Evolutionary conservation across 2,329 filamentous ascomycete species (phyloP).

Genomic region (Fusarium albosuccineum): DNA sequence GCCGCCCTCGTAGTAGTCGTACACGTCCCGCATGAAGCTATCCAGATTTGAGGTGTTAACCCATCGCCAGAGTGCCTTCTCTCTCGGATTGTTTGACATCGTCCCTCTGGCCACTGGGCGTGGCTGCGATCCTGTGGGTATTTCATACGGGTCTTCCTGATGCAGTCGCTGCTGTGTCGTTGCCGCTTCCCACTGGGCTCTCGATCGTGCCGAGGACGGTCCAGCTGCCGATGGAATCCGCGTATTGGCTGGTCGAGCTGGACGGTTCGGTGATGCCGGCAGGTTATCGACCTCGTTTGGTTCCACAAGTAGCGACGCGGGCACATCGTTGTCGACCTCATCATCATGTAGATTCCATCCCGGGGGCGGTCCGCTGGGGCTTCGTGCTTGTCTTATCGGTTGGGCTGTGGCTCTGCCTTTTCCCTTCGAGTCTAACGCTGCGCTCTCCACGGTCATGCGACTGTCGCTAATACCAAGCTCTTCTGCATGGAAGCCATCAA

Average conservation of each 20-base stretch:
- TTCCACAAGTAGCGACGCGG: slow-evolving; percentile 73
- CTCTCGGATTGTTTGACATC: slow-evolving; percentile 60
- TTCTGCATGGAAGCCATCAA: slow-evolving; percentile 64
- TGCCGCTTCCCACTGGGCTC: slow-evolving; percentile 67
- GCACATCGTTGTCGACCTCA: slow-evolving; percentile 71
- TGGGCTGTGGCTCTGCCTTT: slow-evolving; percentile 28
- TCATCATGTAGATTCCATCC: slow-evolving; percentile 58
- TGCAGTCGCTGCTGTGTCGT: slow-evolving; percentile 67
- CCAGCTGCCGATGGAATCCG: slow-evolving; percentile 48
- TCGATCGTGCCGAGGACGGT: slow-evolving; percentile 58
- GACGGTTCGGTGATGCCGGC: slow-evolving; percentile 34
- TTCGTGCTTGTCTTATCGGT: slow-evolving; percentile 27
- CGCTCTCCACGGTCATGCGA: slow-evolving; percentile 58
- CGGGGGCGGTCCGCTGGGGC: slow-evolving; percentile 26
- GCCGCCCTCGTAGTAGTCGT: slow-evolving; percentile 85
- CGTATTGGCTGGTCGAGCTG: slow-evolving; percentile 18
- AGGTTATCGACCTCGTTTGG: slow-evolving; percentile 51
- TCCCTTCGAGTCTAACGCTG: slow-evolving; percentile 39
- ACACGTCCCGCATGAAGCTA: slow-evolving; percentile 86
- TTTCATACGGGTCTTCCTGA: slow-evolving; percentile 50
- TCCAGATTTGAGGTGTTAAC: slow-evolving; percentile 92
- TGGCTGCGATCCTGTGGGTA: slow-evolving; percentile 37
- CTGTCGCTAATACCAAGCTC: slow-evolving; percentile 61
- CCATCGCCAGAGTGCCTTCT: slow-evolving; percentile 92
- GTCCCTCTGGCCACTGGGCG: slow-evolving; percentile 48